Base-by-base conservation (phyloP, 169 alveolate species). In the Plasmodium blacklocki region DNA sequence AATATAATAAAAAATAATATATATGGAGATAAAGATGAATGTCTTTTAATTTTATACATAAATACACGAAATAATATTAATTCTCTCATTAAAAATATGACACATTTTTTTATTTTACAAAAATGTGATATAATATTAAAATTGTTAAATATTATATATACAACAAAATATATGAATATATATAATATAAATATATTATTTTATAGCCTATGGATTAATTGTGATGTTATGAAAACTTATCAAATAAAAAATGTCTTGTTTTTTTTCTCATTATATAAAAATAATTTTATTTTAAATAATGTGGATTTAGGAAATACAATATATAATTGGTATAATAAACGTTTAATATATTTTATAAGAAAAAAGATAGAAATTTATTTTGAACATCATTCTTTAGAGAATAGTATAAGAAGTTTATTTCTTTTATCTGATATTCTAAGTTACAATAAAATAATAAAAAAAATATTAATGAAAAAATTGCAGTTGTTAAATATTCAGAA, bases 71-170 rank as follows among this genome's bases (percentile, higher is more conserved):
- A 14, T 39, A 49, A 58, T 68, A 52, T 83, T 15, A 68, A 68
- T 23, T 49, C 15, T 18, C 39, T 83, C 21, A 68, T 83, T 50
- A 56, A 83, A 83, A 83, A 43, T 43, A 83, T 54, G 72, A 15
- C 74, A 14, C 73, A 68, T 83, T 83, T 32, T 32, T 83, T 83
- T 62, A 68, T 83, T 72, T 11, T 83, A 60, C 12, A 73, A n/a
- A 83, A 83, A 62, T 83, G 91, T 83, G 91, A 83, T 68, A 14
- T 14, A 19, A 68, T 83, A 49, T 73, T 83, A 19, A 83, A 83
- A 54, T 83, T 68, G 39, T 60, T 83, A 12, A 78, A 83, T 68
- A 58, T 73, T 18, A 63, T 83, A 18, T 58, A 83, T 52, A n/a
- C 70, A 56, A 83, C 91, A 19, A 54, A 73, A 83, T 83, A 68